Evolutionary conservation across 1,139 yeast genomes (phyloP), one percentile per base, ranked within the genome.

Genomic region (Groenewaldozyma auringiensis): DNA sequence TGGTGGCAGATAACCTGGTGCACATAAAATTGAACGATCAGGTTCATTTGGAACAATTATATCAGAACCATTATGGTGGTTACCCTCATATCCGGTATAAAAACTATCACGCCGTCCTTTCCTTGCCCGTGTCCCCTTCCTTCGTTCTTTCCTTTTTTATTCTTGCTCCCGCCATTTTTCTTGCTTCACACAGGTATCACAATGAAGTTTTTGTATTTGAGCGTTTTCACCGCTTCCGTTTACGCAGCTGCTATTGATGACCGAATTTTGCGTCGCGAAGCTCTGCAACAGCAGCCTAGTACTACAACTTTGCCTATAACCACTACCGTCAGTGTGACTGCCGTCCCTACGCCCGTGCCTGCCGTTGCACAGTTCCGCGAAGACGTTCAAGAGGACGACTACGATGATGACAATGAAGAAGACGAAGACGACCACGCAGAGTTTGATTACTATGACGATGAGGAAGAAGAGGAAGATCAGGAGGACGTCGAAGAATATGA

Each of bases 221-320:
- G 56, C 21, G 41, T 40, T 25, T 8, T 25, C 11, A 11, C 29
- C 29, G 29, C 25, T 17, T 4, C 38, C 6, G 38, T 35, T 35
- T 8, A 14, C 16, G 38, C 22, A 35, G 38, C 38, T 17, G 38
- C 38, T n/a, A 17, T 35, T 35, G 25, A 20, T 16, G 25, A 17
- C 36, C 6, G 9, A 25, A 6, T 25, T 25, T 8, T 25, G 6
- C 29, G 29, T 8, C 29, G 29, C 6, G 11, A 25, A 8, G n/a
- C n/a, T n/a, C n/a, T n/a, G n/a, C 9, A 25, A 25, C 9, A 8
- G 6, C 9, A 25, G 11, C 29, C 29, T 25, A 25, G 9, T 11
- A 25, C 29, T 25, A 25, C 29, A 8, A 25, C 29, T 25, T 25
- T 11, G 6, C 29, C 29, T 25, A 25, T 25, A 6, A 25, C 29